Base-by-base conservation (phyloP, 2,329 filamentous ascomycete species). In the Aspergillus pseudoglaucus region DNA sequence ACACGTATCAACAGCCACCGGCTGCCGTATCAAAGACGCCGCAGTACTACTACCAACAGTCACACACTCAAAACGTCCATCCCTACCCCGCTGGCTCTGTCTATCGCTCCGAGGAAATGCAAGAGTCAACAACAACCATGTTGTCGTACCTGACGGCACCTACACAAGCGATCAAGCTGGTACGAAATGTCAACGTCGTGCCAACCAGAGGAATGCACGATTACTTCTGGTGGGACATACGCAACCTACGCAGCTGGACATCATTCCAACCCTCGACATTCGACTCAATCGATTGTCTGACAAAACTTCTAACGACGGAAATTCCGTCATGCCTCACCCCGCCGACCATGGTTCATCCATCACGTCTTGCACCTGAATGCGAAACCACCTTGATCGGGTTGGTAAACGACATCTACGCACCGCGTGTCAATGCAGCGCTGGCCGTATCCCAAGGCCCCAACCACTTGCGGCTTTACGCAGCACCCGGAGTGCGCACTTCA, bases 221-320 rank as follows among this genome's bases (percentile, higher is more conserved):
- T 66, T 84, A 95, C 73, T 95, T 91, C 69, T 97, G 91, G 91
- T 96, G 89, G 87, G 91, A 97, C 62, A 80, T 95, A 49, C 87
- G 91, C 57, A 91, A 94, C 65, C 76, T 96, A 56, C 83, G 88
- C 53, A 79, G 83, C 52, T 96, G 91, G 91, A 80, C 79, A 45
- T 79, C 82, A 57, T 96, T 96, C 78, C 88, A 81, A 55, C 74
- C 87, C 9, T 68, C 77, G 46, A 82, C 84, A 48, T 84, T 96
- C 64, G 77, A 85, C 56, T 75, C 81, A 5, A 82, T 95, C 41
- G 86, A 85, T 1, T 83, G 83, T 27, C 83, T 93, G 20, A 78
- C 84, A 6, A 76, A 80, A 18, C 80, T 95, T 18, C 81, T 96
- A 49, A 82, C 81, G 56, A 83, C 86, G 57, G 78, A 84, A 4